phyloP scores from a whole-genome alignment of 2,329 filamentous ascomycete species.

The Fusarium haematococcum region DNA sequence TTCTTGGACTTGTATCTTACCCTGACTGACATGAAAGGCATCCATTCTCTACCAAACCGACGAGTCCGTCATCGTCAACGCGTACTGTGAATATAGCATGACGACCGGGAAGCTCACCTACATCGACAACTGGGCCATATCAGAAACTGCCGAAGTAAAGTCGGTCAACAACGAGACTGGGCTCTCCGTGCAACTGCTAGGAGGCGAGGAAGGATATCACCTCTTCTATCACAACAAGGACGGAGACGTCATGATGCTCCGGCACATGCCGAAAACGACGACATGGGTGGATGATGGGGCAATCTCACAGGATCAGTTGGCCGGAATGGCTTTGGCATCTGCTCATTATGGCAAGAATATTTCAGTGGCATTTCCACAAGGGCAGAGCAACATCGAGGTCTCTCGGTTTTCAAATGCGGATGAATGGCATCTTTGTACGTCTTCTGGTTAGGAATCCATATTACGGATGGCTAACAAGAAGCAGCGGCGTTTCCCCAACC shows the following conservation, averaged over 20 bases:
- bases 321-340: not conserved
- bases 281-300: not conserved
- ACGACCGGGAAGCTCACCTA: not conserved
- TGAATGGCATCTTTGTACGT: not conserved
- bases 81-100: not conserved
- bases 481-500: not conserved
- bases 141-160: not conserved
- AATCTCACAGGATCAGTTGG: not conserved
- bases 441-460: not conserved
- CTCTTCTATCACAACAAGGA: constrained; percentile 1
- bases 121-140: not conserved
- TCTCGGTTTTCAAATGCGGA: not conserved
- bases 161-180: not conserved
- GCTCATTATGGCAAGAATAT: not conserved
- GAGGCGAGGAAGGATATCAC: not conserved
- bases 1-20: not conserved
- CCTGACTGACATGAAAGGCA: not conserved
- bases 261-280: not conserved
- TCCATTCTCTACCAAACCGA: not conserved
- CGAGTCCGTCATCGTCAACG: not conserved
- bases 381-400: not conserved
- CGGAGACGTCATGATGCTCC: not conserved
- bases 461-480: not conserved
- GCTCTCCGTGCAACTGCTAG: not conserved
- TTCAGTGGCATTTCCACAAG: not conserved